Percentiles rank a stretch among this genome's conserved stretches.
Evolutionary conservation across 176 grass and related monocot genomes (phyloP).

Genomic region (Ananas comosus): DNA sequence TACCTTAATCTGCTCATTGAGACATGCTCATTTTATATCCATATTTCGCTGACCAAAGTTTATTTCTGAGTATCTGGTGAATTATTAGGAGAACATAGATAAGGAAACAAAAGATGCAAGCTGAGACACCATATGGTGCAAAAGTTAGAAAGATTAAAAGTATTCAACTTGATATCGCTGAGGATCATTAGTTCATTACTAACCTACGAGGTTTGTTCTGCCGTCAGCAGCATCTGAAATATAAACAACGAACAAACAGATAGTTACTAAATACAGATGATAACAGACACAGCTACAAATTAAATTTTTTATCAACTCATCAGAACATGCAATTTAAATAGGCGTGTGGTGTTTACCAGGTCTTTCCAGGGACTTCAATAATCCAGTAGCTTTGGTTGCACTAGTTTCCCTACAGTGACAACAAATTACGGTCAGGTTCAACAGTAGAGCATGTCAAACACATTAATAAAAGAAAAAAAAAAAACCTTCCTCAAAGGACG

Average conservation of each 20-base stretch:
- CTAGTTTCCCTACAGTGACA: conserved; percentile 8
- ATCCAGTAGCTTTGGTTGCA: not conserved
- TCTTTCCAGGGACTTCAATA: not conserved
- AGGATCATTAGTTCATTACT: conserved; percentile 5
- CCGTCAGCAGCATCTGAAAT: conserved; percentile 56
- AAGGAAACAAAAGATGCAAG: not conserved
- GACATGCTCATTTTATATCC: conserved; percentile 22
- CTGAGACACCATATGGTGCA: not conserved
- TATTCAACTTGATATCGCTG: not conserved
- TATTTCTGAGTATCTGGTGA: conserved; percentile 91
- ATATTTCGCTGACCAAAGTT: conserved; percentile 83
- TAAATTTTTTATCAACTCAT: conserved; percentile 1
- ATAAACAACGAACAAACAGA: conserved; percentile 23
- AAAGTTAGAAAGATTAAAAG: not conserved
- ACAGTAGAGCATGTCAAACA: not conserved
- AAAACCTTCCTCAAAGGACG: not conserved
- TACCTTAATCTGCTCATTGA: conserved; percentile 33
- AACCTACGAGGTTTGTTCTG: conserved; percentile 97
- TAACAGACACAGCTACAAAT: not conserved
- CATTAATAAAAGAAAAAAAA: not conserved
- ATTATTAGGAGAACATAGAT: not conserved
- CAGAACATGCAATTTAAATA: not conserved
- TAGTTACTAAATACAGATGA: not conserved
- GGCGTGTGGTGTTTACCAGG: conserved; percentile 3
- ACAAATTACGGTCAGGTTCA: not conserved